Evolutionary conservation across 2,329 filamentous ascomycete genomes (phyloP).

Genomic region (Colletotrichum tabaci): DNA sequence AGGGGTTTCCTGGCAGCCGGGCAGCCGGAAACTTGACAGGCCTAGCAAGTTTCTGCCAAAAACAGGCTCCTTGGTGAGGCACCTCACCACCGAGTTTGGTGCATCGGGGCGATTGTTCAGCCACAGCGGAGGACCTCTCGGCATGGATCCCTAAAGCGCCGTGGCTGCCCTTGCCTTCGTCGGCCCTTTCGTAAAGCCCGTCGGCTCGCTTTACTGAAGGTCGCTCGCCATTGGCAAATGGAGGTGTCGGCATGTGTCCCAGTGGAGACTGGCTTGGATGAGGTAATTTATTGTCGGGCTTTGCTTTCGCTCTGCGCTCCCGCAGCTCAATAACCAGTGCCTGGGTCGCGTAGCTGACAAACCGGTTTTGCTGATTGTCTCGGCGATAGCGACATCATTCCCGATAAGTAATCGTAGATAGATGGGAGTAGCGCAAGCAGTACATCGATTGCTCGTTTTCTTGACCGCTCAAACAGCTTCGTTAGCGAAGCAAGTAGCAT

Average conservation of each 20-base stretch:
- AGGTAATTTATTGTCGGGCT: conserved; percentile 31
- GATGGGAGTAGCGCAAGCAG: not conserved
- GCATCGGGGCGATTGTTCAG: not conserved
- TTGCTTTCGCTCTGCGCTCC: not conserved
- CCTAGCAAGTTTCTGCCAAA: not conserved
- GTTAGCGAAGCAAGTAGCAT: not conserved
- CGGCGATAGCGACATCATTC: not conserved
- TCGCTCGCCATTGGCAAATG: conserved; percentile 8
- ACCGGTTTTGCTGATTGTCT: conserved; percentile 18
- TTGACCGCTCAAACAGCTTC: not conserved
- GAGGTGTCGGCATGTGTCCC: conserved; percentile 9
- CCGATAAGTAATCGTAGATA: too few relatives aligned
- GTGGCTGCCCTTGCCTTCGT: conserved; percentile 16
- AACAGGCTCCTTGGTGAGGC: conserved; percentile 11
- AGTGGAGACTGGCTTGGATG: conserved; percentile 29
- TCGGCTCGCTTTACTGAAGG: conserved; percentile 11
- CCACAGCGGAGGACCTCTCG: not conserved
- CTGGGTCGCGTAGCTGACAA: conserved; percentile 34
- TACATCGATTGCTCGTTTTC: not conserved
- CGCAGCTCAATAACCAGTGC: not conserved
- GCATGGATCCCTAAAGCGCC: conserved; percentile 10
- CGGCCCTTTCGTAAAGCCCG: conserved; percentile 30
- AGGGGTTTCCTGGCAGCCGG: not conserved
- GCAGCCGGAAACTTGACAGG: not conserved
- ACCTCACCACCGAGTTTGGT: not conserved